Base-by-base conservation (phyloP, 805 yeast species). In the Yamadazyma paraphyllophila region DNA sequence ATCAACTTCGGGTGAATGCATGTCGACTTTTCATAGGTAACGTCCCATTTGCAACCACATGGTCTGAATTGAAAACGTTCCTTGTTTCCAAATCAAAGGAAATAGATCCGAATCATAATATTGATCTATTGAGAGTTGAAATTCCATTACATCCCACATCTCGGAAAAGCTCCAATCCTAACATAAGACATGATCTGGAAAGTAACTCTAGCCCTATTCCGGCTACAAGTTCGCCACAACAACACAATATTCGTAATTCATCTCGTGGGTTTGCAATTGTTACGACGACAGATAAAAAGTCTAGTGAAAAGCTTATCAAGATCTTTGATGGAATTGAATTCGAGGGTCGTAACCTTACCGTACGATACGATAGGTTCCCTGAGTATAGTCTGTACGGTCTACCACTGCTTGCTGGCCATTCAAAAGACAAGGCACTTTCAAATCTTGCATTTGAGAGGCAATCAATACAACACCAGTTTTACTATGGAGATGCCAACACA, bases 221-320 rank as follows among this genome's bases (percentile, higher is more conserved):
- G 24, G 24, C 24, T 20, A 20, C 6, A 20, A 20, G 26, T 20
- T 12, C 30, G 7, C 9, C 36, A 3, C 30, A 20, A 7, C 13
- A 34, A 2, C 13, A 31, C 30, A 12, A 24, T 5, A 15, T 13
- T 4, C 41, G 34, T 20, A 46, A 46, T 13, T 16, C 47, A 45
- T 61, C 66, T 27, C 75, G 81, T 54, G 89, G 90, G 1, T 83
- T 80, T 66, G 89, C 88, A 1, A 74, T 83, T 39, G 86, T 81
- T 1, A 69, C 76, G 3, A 81, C 80, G 17, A 68, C 68, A 1
- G 60, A 70, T 32, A 70, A 66, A 27, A 67, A 61, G 7, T 78
- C 77, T 30, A 78, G 85, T 3, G 65, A 65, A 3, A 65, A 65
- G 34, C 70, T 82, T 12, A 81, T 83, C 36, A 62, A 67, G 20